phyloP scores from a whole-genome alignment of 768 basidiomycete species.

The Leucosporidium creatinivorum region DNA sequence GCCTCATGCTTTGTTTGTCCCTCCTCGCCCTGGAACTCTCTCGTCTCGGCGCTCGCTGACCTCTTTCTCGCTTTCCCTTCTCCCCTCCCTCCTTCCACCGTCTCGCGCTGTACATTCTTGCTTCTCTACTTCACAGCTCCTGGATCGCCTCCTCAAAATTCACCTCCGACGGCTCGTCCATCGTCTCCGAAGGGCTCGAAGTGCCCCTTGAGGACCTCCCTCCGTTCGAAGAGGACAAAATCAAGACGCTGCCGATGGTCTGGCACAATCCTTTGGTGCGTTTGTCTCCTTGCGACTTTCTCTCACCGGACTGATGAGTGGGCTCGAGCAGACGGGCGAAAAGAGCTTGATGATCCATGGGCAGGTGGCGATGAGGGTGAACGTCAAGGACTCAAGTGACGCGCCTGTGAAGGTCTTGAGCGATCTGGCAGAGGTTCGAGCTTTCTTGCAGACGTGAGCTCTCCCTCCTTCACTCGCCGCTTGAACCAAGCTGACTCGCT shows the following conservation, averaged over 20 bases:
- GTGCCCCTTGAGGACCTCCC: slow-evolving; percentile 61
- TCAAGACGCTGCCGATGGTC: slow-evolving; percentile 67
- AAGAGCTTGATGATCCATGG: slow-evolving; percentile 8
- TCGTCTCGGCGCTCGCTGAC: neutral
- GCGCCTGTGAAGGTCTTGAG: neutral
- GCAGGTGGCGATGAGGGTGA: neutral
- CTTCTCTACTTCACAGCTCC: neutral
- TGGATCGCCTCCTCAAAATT: slow-evolving; percentile 9
- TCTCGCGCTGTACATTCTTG: no score
- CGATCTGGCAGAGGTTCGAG: slow-evolving; percentile 6
- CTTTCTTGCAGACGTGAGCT: slow-evolving; percentile 6
- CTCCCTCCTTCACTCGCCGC: neutral
- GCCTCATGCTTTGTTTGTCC: slow-evolving; percentile 10
- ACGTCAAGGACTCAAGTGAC: neutral
- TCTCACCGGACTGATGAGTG: neutral
- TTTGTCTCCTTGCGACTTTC: neutral
- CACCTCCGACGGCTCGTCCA: slow-evolving; percentile 4
- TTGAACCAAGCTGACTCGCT: neutral
- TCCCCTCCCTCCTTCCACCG: neutral
- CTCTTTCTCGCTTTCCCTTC: no score
- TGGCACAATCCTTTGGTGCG: slow-evolving; percentile 71
- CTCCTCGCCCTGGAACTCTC: no score
- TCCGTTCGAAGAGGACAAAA: slow-evolving; percentile 65
- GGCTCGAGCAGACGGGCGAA: neutral
- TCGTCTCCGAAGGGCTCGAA: slow-evolving; percentile 47